Evolutionary conservation across 2,329 filamentous ascomycete species (phyloP).

Genomic region (Bertia moriformis): DNA sequence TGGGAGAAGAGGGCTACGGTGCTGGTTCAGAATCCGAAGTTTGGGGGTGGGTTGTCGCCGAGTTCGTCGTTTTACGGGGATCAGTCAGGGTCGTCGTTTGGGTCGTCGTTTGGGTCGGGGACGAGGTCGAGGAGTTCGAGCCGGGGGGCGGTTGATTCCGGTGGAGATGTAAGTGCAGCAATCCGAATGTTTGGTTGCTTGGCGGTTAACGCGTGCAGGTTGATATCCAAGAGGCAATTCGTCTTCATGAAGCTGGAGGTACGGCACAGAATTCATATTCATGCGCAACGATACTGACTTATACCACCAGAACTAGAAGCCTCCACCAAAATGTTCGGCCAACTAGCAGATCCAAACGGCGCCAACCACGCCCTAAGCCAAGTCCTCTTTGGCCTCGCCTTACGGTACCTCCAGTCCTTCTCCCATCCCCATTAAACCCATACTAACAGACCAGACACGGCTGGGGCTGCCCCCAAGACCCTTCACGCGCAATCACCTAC

Average conservation of each 20-base stretch:
- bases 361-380: constrained; percentile 88
- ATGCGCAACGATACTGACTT: not conserved
- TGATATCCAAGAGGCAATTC: constrained; percentile 89
- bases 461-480: constrained; percentile 72
- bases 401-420: constrained; percentile 30
- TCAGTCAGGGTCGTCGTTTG: too few relatives aligned
- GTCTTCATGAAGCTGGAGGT: constrained; percentile 68
- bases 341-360: constrained; percentile 67
- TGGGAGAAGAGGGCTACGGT: constrained; percentile 95
- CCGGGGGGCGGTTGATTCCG: not conserved
- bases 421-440: not conserved
- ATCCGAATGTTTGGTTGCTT: not conserved
- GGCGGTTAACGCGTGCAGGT: constrained; percentile 21
- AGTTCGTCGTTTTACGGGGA: not conserved
- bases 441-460: constrained; percentile 38
- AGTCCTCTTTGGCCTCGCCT: constrained; percentile 83
- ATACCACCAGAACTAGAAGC: constrained; percentile 38
- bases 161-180: not conserved
- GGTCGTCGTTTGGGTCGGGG: not conserved
- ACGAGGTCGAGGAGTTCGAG: not conserved
- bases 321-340: constrained; percentile 75
- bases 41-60: too few relatives aligned
- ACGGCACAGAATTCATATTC: not conserved
- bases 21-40: constrained; percentile 47
- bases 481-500: constrained; percentile 63